Base-by-base conservation (phyloP, 2,329 filamentous ascomycete species). In the Aspergillus fischeri region DNA sequence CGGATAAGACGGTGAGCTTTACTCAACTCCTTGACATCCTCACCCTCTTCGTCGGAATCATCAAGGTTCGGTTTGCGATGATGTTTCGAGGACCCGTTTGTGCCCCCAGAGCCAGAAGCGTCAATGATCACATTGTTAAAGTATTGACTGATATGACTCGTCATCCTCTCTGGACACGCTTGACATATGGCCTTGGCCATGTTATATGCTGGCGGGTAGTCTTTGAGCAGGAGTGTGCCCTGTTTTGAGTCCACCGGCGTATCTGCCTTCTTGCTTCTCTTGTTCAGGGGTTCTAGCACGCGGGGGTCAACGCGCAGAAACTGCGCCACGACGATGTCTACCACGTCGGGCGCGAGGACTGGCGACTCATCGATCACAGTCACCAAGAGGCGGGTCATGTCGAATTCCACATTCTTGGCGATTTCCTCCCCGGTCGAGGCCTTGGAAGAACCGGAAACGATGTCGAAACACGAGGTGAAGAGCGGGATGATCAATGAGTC, bases 111-210 rank as follows among this genome's bases (percentile, higher is more conserved):
- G 11, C 79, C 84, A 41, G 87, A 92, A 3, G 92, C 90, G 69
- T 97, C 92, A 60, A 97, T 86, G 57, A 99, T 95, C 52, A 97
- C 92, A 56, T 96, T 92, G 74, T 92, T 96, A 73, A 99, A 99
- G 73, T 97, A 99, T 69, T 96, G 92, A 64, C 91, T 93, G 55
- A 97, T 88, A 64, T 95, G 91, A 60, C 92, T 88, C 1, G 91
- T 88, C 93, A 99, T 97, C 75, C 95, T 95, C 65, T 97, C 93
- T 0, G 90, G 86, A 65, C 88, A 95, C 20, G 84, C 84, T 67
- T 92, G 94, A 78, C 94, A 99, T 48, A 99, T 87, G 2, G 90
- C 90, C 75, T 95, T 96, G 24, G 94, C 93, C 89, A 97, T 96
- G 70, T 94, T 89, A 77, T 99, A 99, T 1, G 94, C 92, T 17